Conservation (phyloP, 805 yeast genomes). For the Metschnikowia peoriensis region DNA sequence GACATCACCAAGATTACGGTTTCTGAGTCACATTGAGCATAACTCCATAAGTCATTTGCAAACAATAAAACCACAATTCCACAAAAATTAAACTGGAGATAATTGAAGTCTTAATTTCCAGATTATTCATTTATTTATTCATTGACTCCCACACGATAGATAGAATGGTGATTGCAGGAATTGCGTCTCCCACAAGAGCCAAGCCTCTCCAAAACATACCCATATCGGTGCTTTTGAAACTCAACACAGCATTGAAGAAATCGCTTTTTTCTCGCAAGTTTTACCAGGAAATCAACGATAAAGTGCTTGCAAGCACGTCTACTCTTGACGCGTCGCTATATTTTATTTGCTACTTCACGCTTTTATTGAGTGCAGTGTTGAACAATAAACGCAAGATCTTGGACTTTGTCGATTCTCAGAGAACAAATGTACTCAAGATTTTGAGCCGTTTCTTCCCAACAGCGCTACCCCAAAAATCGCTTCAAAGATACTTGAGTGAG, state of each 20-base stretch:
- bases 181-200: conserved; percentile 16
- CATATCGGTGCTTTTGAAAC: conserved; percentile 25
- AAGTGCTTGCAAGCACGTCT: conserved; percentile 31
- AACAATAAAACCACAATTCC: too few species aligned
- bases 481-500: neutral
- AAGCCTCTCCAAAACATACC: conserved; percentile 18
- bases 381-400: conserved; percentile 36
- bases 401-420: conserved; percentile 28
- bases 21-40: too few species aligned
- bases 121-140: too few species aligned
- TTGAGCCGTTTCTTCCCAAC: conserved; percentile 5
- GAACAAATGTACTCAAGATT: conserved; percentile 20
- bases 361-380: conserved; percentile 34
- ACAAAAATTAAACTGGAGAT: neutral
- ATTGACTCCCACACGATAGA: neutral
- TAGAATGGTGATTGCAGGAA: conserved; percentile 10
- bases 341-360: conserved; percentile 43
- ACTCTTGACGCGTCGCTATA: conserved; percentile 40
- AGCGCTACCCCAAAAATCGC: neutral
- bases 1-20: too few species aligned
- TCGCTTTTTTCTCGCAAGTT: conserved; percentile 37
- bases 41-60: too few species aligned
- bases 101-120: too few species aligned
- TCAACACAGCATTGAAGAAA: conserved; percentile 29
- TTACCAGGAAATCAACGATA: conserved; percentile 41